Evolutionary conservation across 2,329 filamentous ascomycete genomes (phyloP).

Genomic region (Didymella keratinophila): DNA sequence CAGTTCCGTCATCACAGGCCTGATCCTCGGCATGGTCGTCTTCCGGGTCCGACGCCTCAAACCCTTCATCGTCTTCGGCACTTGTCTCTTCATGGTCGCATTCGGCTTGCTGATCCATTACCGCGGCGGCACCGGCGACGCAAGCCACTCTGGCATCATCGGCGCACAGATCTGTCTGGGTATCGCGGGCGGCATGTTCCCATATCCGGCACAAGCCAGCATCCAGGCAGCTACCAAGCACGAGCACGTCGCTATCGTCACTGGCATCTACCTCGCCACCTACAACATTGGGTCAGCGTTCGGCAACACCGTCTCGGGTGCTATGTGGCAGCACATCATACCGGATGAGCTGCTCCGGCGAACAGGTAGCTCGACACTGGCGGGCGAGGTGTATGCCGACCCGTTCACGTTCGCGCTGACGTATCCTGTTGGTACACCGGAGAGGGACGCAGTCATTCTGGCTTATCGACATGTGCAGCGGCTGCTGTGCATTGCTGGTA

Average conservation of each 20-base stretch:
- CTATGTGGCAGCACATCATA: slow-evolving; percentile 66
- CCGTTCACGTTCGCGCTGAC: slow-evolving; percentile 51
- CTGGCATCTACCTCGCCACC: slow-evolving; percentile 66
- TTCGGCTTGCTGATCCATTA: slow-evolving; percentile 71
- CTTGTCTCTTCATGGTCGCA: slow-evolving; percentile 68
- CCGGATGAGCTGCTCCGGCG: slow-evolving; percentile 54
- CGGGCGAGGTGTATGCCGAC: slow-evolving; percentile 51
- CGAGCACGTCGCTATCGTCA: slow-evolving; percentile 69
- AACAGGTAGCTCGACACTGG: slow-evolving; percentile 52
- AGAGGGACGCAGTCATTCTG: slow-evolving; percentile 54
- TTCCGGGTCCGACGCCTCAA: slow-evolving; percentile 65
- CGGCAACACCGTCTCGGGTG: slow-evolving; percentile 67
- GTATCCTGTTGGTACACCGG: slow-evolving; percentile 56
- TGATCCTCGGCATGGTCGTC: slow-evolving; percentile 65
- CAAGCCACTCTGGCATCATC: slow-evolving; percentile 64
- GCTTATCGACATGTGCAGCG: slow-evolving; percentile 58
- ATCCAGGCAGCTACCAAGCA: slow-evolving; percentile 61
- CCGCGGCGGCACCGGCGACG: slow-evolving; percentile 60
- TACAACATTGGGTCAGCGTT: slow-evolving; percentile 69
- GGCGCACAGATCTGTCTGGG: slow-evolving; percentile 69
- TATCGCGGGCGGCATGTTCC: slow-evolving; percentile 69
- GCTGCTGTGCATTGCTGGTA: slow-evolving; percentile 60
- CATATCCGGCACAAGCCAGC: slow-evolving; percentile 60
- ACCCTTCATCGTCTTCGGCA: slow-evolving; percentile 68
- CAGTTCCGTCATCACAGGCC: slow-evolving; percentile 65